These are phyloP conservation scores for Wickerhamiella sorbophila DNA, from an alignment of 805 yeast genomes.

Conservation along the genomic window DNA sequence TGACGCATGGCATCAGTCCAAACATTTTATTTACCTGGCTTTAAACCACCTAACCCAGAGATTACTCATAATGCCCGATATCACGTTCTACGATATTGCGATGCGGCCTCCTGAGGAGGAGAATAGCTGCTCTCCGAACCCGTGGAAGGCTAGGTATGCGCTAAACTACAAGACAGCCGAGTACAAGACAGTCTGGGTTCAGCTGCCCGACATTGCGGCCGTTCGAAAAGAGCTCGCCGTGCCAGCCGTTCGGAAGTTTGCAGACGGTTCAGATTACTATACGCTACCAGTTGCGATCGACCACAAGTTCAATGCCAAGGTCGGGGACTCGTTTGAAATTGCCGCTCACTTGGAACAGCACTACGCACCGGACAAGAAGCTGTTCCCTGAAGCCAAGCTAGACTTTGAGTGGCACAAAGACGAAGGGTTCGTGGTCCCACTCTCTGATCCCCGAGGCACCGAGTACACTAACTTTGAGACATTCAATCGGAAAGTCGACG, in stretches of 20 bases:
- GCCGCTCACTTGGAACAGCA: neutral
- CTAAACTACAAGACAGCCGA: neutral
- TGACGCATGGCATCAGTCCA: too few species aligned
- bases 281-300: neutral
- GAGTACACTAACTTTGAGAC: neutral
- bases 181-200: neutral
- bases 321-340: conserved; percentile 1
- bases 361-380: neutral
- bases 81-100: neutral
- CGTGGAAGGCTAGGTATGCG: neutral
- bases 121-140: neutral
- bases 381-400: neutral
- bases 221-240: neutral
- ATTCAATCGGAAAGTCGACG: neutral
- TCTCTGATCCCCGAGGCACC: neutral
- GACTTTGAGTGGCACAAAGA: neutral
- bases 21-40: too few species aligned
- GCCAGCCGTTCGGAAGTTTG: neutral
- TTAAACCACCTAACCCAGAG: too few species aligned
- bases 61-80: neutral
- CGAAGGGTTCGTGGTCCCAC: neutral
- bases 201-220: neutral
- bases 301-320: neutral
- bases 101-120: neutral
- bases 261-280: neutral